Evolutionary conservation across 129 eudicot species (phyloP).

Genomic region (Flaveria brownii): DNA sequence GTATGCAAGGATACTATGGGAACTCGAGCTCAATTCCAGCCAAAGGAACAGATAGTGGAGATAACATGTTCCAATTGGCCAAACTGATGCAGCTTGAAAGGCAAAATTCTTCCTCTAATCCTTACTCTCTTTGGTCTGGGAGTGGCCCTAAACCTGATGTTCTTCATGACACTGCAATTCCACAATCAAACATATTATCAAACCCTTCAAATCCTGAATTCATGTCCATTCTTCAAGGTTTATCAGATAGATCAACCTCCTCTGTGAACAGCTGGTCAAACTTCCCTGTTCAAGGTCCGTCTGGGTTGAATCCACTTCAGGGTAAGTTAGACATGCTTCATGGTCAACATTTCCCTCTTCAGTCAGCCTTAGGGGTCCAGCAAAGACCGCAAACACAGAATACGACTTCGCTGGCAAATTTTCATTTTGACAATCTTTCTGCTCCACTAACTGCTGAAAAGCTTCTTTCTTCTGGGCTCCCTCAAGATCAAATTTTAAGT

Average conservation of each 20-base stretch:
- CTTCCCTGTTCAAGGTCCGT: slow-evolving; percentile 61
- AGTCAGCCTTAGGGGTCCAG: slow-evolving; percentile 53
- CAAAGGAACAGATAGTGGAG: slow-evolving; percentile 58
- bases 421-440: slow-evolving; percentile 44
- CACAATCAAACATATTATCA: slow-evolving; percentile 48
- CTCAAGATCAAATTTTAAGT: slow-evolving; percentile 71
- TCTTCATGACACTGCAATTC: slow-evolving; percentile 46
- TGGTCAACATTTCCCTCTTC: slow-evolving; percentile 54
- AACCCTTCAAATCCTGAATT: slow-evolving; percentile 56
- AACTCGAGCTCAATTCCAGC: slow-evolving; percentile 47
- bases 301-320: slow-evolving; percentile 56
- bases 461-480: slow-evolving; percentile 59
- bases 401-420: slow-evolving; percentile 40
- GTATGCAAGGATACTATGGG: slow-evolving; percentile 61
- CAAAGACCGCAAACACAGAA: slow-evolving; percentile 67
- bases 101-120: slow-evolving; percentile 59
- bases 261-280: slow-evolving; percentile 60
- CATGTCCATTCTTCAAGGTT: slow-evolving; percentile 67
- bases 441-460: slow-evolving; percentile 51
- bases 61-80: slow-evolving; percentile 60
- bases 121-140: slow-evolving; percentile 65
- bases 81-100: slow-evolving; percentile 71
- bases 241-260: slow-evolving; percentile 53
- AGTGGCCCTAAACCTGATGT: slow-evolving; percentile 49
- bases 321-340: slow-evolving; percentile 8